These are phyloP conservation scores for Russula earlei DNA, from an alignment of 768 basidiomycete genomes.

Conservation along the genomic window DNA sequence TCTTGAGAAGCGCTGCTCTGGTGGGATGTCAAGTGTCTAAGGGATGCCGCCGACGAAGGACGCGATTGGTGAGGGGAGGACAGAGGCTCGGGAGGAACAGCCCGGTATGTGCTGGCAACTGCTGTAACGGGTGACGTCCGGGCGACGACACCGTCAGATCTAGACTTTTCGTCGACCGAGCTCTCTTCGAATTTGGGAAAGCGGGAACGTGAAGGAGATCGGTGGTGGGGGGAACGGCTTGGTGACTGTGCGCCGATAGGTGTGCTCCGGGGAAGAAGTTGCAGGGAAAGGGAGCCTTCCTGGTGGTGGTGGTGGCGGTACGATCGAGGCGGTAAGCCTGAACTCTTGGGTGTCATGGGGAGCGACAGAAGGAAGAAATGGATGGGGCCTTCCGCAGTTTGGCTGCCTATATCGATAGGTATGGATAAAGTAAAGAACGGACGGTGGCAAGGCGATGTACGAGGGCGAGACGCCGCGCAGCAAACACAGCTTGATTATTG, in stretches of 20 bases:
- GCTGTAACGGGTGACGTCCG: background rate
- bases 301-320: conserved; percentile 1
- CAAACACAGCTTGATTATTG: background rate
- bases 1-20: background rate
- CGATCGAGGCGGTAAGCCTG: background rate
- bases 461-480: background rate
- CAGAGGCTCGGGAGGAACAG: background rate
- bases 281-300: background rate
- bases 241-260: conserved; percentile 1
- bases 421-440: background rate
- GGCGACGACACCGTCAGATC: background rate
- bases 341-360: background rate
- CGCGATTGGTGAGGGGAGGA: conserved; percentile 3
- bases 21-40: conserved; percentile 6
- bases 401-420: background rate
- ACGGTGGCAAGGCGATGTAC: background rate
- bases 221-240: background rate
- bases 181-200: conserved; percentile 8
- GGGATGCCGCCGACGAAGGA: conserved; percentile 2
- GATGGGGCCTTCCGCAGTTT: background rate
- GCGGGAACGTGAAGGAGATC: conserved; percentile 6
- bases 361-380: background rate
- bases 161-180: conserved; percentile 3
- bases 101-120: background rate
- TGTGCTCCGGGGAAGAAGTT: conserved; percentile 6